Percentiles rank a stretch among this genome's conserved stretches.
Conservation (phyloP, 2,329 filamentous ascomycete species). For the Sporothrix humicola region DNA sequence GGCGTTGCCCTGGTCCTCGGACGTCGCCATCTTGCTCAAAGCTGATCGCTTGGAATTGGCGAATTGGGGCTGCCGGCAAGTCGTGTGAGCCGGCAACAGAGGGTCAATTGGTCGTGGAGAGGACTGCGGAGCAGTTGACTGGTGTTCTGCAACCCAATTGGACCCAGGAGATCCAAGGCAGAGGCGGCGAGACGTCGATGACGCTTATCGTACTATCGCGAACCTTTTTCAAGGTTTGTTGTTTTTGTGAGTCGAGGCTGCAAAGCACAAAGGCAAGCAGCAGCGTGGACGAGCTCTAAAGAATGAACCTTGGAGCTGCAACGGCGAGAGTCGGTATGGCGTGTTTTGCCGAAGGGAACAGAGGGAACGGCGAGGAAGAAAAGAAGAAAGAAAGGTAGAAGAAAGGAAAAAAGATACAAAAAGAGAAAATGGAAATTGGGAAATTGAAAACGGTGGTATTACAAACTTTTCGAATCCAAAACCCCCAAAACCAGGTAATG, state of each 20-base stretch:
- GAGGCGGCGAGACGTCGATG: conserved; percentile 3
- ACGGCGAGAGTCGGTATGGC: background rate
- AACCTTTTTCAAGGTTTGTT: background rate
- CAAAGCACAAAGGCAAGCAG: conserved; percentile 15
- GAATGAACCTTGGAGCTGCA: background rate
- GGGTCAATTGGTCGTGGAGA: background rate
- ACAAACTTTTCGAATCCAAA: conserved; percentile 33
- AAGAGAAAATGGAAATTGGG: background rate
- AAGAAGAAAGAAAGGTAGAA: background rate
- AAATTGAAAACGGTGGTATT: conserved; percentile 25
- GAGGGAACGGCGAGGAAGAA: background rate
- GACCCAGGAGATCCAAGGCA: background rate
- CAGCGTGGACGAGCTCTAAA: background rate
- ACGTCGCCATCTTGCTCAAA: conserved; percentile 30
- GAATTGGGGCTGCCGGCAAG: conserved; percentile 19
- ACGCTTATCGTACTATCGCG: background rate
- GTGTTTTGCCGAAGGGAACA: background rate
- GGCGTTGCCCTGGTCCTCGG: conserved; percentile 32
- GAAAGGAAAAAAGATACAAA: conserved; percentile 22
- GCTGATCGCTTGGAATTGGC: background rate
- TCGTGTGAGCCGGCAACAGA: conserved; percentile 24
- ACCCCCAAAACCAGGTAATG: conserved; percentile 14
- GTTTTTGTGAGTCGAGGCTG: background rate
- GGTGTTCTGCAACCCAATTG: conserved; percentile 15
- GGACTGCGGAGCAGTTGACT: background rate